Conservation (phyloP, 306 rosid genomes). For the Albizia julibrissin region DNA sequence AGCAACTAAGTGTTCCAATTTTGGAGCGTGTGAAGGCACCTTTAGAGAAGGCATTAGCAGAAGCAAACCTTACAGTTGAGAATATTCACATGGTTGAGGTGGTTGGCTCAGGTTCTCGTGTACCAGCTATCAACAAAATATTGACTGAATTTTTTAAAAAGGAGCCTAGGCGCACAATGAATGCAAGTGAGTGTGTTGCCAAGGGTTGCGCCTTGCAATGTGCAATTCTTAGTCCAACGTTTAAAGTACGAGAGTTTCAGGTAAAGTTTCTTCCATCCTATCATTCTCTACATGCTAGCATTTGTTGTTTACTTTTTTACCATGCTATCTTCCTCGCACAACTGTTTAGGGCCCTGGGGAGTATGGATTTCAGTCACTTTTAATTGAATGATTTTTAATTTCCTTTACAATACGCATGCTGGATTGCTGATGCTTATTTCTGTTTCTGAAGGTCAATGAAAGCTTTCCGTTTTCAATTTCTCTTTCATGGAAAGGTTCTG, state of each 20-base stretch:
- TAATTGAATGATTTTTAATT: not conserved
- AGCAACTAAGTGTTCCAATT: constrained; percentile 72
- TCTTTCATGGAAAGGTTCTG: constrained; percentile 81
- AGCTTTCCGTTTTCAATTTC: constrained; percentile 79
- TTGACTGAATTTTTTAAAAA: constrained; percentile 81
- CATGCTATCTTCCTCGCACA: not conserved
- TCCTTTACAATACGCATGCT: not conserved
- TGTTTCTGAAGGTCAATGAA: constrained; percentile 69
- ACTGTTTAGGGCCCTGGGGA: not conserved
- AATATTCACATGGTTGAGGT: constrained; percentile 81
- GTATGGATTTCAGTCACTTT: not conserved
- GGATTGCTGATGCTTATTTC: not conserved
- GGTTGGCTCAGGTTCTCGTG: constrained; percentile 97
- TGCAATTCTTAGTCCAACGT: constrained; percentile 95
- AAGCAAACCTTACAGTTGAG: constrained; percentile 79
- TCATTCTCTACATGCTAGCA: not conserved
- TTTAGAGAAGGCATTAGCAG: constrained; percentile 81
- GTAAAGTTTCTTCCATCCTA: constrained; percentile 37
- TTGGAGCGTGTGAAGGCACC: constrained; percentile 89
- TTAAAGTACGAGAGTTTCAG: constrained; percentile 92
- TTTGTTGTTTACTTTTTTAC: constrained; percentile 1
- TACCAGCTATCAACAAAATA: constrained; percentile 81
- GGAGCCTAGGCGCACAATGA: constrained; percentile 98
- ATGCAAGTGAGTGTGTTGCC: constrained; percentile 96
- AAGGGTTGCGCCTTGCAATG: constrained; percentile 93